These are phyloP conservation scores for Mycena sanguinolenta DNA, from an alignment of 768 basidiomycete genomes.

Conservation along the genomic window DNA sequence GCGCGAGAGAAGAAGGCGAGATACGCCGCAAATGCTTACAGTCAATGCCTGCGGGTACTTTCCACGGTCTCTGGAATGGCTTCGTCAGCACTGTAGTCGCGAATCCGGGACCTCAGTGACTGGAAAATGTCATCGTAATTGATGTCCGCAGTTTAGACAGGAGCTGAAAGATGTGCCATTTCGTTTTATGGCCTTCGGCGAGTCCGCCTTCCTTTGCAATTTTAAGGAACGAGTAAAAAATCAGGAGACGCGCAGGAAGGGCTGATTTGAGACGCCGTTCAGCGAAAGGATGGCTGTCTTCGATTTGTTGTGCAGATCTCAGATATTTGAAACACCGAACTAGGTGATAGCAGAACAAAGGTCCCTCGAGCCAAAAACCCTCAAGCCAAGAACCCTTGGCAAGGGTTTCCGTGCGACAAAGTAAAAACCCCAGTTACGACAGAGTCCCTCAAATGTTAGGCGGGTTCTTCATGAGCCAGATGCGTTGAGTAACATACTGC, in stretches of 20 bases:
- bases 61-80: not conserved
- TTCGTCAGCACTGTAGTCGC: not conserved
- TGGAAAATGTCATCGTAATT: not conserved
- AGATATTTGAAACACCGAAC: too few relatives aligned
- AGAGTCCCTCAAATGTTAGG: slow-evolving; percentile 23
- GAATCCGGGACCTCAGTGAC: not conserved
- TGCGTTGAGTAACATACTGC: slow-evolving; percentile 19
- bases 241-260: not conserved
- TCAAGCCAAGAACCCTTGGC: too few relatives aligned
- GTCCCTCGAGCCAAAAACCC: not conserved
- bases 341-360: not conserved
- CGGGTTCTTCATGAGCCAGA: slow-evolving; percentile 28
- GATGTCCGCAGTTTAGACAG: not conserved
- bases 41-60: not conserved
- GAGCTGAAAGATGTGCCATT: not conserved
- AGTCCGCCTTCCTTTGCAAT: not conserved
- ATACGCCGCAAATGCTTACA: not conserved
- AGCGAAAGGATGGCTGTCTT: not conserved
- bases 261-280: not conserved
- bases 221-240: not conserved
- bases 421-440: slow-evolving; percentile 25
- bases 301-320: not conserved
- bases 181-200: not conserved
- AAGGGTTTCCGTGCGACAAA: slow-evolving; percentile 5
- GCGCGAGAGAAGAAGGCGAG: not conserved